Evolutionary conservation across 2,329 filamentous ascomycete genomes (phyloP).

Genomic region (Alternaria brassicicola): DNA sequence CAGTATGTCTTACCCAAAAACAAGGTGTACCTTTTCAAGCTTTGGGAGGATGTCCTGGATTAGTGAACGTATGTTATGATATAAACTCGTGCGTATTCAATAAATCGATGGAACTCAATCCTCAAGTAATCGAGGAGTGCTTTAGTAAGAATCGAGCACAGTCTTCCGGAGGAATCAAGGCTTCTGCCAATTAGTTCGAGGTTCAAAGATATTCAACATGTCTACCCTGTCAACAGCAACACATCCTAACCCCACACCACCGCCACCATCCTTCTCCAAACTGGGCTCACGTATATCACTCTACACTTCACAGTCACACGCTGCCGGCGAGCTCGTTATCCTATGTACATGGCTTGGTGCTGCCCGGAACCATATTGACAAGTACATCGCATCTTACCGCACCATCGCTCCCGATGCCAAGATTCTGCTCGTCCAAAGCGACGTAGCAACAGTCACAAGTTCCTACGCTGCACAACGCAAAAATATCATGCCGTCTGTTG

Average conservation of each 20-base stretch:
- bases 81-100: not conserved
- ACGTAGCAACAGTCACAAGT: slow-evolving; percentile 12
- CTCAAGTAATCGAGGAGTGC: fast-evolving
- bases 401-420: slow-evolving; percentile 11
- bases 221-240: not conserved
- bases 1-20: not conserved
- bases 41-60: not conserved
- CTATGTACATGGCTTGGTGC: slow-evolving; percentile 29
- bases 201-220: too few species aligned
- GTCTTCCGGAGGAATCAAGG: not conserved
- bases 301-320: slow-evolving; percentile 2
- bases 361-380: slow-evolving; percentile 22
- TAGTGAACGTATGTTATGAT: not conserved
- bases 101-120: not conserved
- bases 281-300: slow-evolving; percentile 11
- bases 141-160: not conserved
- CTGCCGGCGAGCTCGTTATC: slow-evolving; percentile 19
- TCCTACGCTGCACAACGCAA: slow-evolving; percentile 7
- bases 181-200: not conserved
- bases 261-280: not conserved
- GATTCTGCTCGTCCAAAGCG: slow-evolving; percentile 23
- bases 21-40: not conserved
- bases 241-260: not conserved
- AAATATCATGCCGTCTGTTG: slow-evolving; percentile 19
- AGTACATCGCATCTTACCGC: slow-evolving; percentile 20